phyloP scores from a whole-genome alignment of 1,284 basidiomycete species.

The Ceratorhiza oryzae-sativae region DNA sequence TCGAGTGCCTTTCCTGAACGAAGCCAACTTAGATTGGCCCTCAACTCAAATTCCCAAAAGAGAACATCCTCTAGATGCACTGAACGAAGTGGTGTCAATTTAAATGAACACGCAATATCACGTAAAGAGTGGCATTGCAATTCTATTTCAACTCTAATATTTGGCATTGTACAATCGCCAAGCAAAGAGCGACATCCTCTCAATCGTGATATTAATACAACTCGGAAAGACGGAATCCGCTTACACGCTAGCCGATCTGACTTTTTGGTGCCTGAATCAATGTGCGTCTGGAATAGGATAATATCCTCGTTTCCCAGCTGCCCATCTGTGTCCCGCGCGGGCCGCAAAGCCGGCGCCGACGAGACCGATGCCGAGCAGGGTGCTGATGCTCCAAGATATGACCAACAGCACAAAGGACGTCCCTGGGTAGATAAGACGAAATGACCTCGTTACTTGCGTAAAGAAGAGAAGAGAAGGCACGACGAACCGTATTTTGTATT shows the following conservation, averaged over 20 bases:
- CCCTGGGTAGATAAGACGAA: constrained; percentile 22
- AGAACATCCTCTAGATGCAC: constrained; percentile 61
- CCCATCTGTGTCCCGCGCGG: constrained; percentile 40
- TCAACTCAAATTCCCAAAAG: constrained; percentile 81
- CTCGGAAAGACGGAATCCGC: background rate
- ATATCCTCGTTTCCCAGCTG: constrained; percentile 36
- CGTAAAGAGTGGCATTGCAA: background rate
- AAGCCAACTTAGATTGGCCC: constrained; percentile 65
- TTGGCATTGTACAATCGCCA: background rate
- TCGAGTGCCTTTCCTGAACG: background rate
- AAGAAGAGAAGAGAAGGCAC: background rate
- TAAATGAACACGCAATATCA: background rate
- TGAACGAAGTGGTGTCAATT: background rate
- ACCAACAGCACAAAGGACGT: constrained; percentile 39
- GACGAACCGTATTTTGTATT: constrained; percentile 27
- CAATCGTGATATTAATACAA: background rate
- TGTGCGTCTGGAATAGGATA: constrained; percentile 40
- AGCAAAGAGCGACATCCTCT: background rate
- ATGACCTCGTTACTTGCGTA: background rate
- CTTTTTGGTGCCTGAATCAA: background rate
- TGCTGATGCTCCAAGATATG: constrained; percentile 30
- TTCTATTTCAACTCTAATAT: background rate
- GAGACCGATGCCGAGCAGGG: constrained; percentile 39
- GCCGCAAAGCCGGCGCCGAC: constrained; percentile 43
- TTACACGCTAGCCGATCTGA: background rate